A percentile compares a stretch with the other conserved stretches of the same genome.
These are phyloP conservation scores for Penicillium bialowiezense DNA, from an alignment of 495 filamentous ascomycete species.

Conservation along the genomic window DNA sequence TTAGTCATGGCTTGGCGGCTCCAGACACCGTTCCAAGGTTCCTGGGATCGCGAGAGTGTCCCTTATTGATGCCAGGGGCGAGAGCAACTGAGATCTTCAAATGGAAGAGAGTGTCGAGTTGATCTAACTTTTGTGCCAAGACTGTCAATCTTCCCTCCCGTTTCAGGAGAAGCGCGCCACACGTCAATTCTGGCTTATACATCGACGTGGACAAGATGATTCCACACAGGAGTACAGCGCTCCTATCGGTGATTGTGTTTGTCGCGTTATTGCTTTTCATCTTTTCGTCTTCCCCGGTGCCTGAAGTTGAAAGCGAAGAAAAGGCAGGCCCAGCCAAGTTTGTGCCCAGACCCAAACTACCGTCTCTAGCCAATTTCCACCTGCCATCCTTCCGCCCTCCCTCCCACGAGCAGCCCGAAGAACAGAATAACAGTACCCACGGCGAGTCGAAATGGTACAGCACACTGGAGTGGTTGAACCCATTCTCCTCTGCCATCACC, in stretches of 20 bases:
- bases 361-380: slow-evolving; percentile 35
- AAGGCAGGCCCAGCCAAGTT: slow-evolving; percentile 29
- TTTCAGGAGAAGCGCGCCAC: slow-evolving; percentile 11
- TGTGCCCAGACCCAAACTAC: slow-evolving; percentile 41
- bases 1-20: slow-evolving; percentile 7
- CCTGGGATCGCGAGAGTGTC: too few species aligned
- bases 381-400: slow-evolving; percentile 58
- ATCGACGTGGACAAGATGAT: slow-evolving; percentile 32
- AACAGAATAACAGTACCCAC: slow-evolving; percentile 74
- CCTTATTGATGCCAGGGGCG: too few species aligned
- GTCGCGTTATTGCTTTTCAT: slow-evolving; percentile 45
- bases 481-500: slow-evolving; percentile 83
- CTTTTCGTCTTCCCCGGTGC: slow-evolving; percentile 40
- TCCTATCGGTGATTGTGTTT: slow-evolving; percentile 42
- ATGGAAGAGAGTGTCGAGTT: neutral
- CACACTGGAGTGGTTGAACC: slow-evolving; percentile 84
- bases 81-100: neutral
- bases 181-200: neutral
- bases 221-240: slow-evolving; percentile 41
- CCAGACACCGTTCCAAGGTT: neutral
- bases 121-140: slow-evolving; percentile 1
- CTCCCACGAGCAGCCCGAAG: slow-evolving; percentile 75
- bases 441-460: slow-evolving; percentile 81
- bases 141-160: slow-evolving; percentile 7
- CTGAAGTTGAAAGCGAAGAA: slow-evolving; percentile 25